These are phyloP conservation scores for Rheum nobile DNA, from an alignment of 148 eudicot species.

Conservation along the genomic window DNA sequence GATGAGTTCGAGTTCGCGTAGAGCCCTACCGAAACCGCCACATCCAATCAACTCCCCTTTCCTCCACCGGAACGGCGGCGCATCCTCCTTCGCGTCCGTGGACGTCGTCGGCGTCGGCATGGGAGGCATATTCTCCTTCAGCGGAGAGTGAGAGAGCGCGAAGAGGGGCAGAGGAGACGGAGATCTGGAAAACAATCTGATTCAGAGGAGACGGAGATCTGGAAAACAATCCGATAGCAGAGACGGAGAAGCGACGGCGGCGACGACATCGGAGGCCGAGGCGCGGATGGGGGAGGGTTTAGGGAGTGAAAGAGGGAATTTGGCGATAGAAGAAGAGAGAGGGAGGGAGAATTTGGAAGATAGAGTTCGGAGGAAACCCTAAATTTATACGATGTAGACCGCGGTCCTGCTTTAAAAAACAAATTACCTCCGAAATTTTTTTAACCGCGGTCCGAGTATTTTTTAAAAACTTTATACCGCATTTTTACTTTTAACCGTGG, in stretches of 20 bases:
- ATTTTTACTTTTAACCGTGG: no score
- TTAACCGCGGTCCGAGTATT: no score
- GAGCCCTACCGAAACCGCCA: no score
- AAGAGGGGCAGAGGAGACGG: slow-evolving; percentile 12
- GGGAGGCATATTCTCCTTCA: slow-evolving; percentile 36
- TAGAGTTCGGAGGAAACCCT: slow-evolving; percentile 6
- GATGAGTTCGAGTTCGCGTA: not conserved
- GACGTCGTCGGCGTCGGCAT: slow-evolving; percentile 6
- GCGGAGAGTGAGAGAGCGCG: slow-evolving; percentile 16
- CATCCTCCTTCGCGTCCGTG: no score
- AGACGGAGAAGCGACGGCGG: slow-evolving; percentile 14
- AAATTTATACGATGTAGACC: no score
- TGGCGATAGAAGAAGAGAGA: slow-evolving; percentile 7
- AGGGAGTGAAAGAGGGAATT: slow-evolving; percentile 3
- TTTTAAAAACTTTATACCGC: no score
- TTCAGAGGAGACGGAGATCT: no score
- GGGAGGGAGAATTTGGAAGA: slow-evolving; percentile 13
- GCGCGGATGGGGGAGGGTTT: slow-evolving; percentile 8
- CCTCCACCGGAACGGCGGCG: no score
- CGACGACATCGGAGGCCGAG: not conserved
- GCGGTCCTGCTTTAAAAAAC: no score
- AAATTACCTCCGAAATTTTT: no score
- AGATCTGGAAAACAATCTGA: slow-evolving; percentile 34
- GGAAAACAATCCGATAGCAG: slow-evolving; percentile 29
- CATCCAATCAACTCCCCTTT: no score